Percentiles rank a stretch among this genome's conserved stretches.
These are phyloP conservation scores for Alternaria brassicae DNA, from an alignment of 2,329 filamentous ascomycete genomes.

Conservation along the genomic window DNA sequence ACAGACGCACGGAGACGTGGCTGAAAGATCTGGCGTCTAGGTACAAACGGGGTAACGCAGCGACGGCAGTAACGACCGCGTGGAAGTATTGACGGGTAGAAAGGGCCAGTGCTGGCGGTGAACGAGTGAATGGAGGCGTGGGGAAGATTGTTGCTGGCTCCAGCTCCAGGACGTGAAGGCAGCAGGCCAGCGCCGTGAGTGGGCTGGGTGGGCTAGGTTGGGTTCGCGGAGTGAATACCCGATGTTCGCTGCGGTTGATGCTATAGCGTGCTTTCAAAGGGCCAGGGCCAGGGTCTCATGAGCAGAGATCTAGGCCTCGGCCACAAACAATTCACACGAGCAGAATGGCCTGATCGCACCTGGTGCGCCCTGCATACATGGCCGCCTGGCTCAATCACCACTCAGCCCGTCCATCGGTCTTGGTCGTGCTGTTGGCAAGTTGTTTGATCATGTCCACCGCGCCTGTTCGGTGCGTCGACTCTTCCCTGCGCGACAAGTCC, in stretches of 20 bases:
- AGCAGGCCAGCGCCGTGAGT: background rate
- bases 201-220: constrained; percentile 2
- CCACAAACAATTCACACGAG: constrained; percentile 4
- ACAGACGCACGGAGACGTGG: constrained; percentile 31
- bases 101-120: background rate
- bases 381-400: background rate
- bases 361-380: constrained; percentile 1
- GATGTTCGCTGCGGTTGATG: constrained; percentile 15
- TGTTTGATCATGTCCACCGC: background rate
- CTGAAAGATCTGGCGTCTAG: constrained; percentile 33
- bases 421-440: background rate
- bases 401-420: background rate
- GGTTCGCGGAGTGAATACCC: constrained; percentile 11
- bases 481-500: background rate
- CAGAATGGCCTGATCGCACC: constrained; percentile 6
- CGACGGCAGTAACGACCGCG: constrained; percentile 23
- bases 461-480: background rate
- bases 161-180: background rate
- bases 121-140: constrained; percentile 5
- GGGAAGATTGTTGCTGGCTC: background rate
- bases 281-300: constrained; percentile 2
- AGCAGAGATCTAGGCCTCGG: constrained; percentile 13
- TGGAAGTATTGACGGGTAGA: constrained; percentile 16
- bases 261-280: constrained; percentile 10
- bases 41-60: constrained; percentile 33